Percentiles rank a stretch among this genome's conserved stretches.
phyloP scores from a whole-genome alignment of 352 stramenopile genomes.

The Phytophthora podocarpi region DNA sequence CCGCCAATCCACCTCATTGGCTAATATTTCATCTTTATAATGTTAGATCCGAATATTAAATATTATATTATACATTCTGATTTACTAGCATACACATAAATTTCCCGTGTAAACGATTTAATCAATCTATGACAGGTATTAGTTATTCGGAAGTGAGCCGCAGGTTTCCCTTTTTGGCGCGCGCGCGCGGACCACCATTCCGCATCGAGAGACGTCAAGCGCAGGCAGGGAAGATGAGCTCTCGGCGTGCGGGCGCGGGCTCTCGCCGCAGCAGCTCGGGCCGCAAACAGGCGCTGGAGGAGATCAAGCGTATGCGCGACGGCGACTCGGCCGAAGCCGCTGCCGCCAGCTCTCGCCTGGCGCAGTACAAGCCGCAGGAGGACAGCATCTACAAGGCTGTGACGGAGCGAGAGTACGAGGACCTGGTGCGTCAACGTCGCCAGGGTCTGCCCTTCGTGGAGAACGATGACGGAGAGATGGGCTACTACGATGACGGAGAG shows the following conservation, averaged over 20 bases:
- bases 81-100: too few relatives aligned
- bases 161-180: constrained; percentile 27
- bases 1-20: not conserved
- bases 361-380: constrained; percentile 77
- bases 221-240: constrained; percentile 58
- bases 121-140: constrained; percentile 3
- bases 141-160: not conserved
- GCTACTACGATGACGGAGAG: constrained; percentile 89
- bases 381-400: constrained; percentile 86
- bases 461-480: constrained; percentile 86
- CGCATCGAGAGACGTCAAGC: constrained; percentile 10
- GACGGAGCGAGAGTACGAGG: constrained; percentile 85
- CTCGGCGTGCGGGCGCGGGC: constrained; percentile 40
- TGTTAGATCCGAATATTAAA: too few relatives aligned
- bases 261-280: constrained; percentile 42
- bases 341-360: constrained; percentile 49
- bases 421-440: constrained; percentile 81
- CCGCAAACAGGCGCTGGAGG: constrained; percentile 66
- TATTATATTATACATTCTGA: too few relatives aligned
- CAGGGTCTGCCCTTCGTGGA: constrained; percentile 83
- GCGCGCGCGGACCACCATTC: constrained; percentile 16
- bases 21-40: constrained; percentile 5
- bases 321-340: constrained; percentile 13
- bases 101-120: not conserved
- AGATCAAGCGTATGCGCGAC: constrained; percentile 80